phyloP scores from a whole-genome alignment of 257 asterid genomes.

The Fraxinus anomala region DNA sequence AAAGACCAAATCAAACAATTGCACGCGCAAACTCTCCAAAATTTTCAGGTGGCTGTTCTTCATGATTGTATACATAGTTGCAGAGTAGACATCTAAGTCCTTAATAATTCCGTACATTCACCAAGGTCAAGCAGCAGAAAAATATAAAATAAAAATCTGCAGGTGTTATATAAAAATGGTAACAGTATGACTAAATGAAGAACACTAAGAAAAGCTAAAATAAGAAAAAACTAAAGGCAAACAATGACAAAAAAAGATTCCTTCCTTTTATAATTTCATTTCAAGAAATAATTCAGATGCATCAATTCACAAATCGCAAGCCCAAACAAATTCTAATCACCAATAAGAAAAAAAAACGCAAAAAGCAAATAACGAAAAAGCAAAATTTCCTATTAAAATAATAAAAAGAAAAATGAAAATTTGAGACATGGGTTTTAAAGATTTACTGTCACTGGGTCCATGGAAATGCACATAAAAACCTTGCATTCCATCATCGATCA shows the following conservation, averaged over 20 bases:
- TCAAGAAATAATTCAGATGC: background rate
- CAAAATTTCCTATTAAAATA: slow-evolving; percentile 14
- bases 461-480: slow-evolving; percentile 85
- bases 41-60: background rate
- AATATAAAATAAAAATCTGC: background rate
- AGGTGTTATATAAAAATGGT: background rate
- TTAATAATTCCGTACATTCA: slow-evolving; percentile 17
- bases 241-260: background rate
- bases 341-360: slow-evolving; percentile 2
- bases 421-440: slow-evolving; percentile 29
- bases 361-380: slow-evolving; percentile 31
- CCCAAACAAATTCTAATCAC: background rate
- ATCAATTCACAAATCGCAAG: background rate
- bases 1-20: background rate
- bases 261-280: background rate
- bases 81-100: slow-evolving; percentile 8
- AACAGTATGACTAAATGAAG: background rate
- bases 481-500: slow-evolving; percentile 88
- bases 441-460: slow-evolving; percentile 89
- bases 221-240: background rate
- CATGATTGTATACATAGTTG: background rate
- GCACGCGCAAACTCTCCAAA: background rate
- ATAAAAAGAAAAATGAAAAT: slow-evolving; percentile 21
- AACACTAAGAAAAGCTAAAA: slow-evolving; percentile 20
- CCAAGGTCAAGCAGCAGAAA: background rate